Evolutionary conservation across 2,329 filamentous ascomycete species (phyloP), one percentile per base, ranked within the genome.

Genomic region (Ophiostoma populinum): DNA sequence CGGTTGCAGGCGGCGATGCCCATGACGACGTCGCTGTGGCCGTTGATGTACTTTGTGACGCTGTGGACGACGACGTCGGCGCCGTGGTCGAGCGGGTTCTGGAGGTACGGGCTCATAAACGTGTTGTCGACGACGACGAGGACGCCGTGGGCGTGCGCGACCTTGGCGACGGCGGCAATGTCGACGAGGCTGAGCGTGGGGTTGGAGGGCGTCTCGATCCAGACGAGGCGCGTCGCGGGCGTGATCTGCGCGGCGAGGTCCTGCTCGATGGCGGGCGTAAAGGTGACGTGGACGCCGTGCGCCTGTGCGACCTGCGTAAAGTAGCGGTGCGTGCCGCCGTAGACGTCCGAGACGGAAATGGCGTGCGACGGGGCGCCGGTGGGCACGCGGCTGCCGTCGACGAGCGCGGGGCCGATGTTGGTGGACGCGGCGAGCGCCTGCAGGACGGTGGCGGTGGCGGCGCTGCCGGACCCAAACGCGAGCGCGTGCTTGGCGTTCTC

Each of bases 121-220:
- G 90, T 98, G 64, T 98, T 98, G 64, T 98, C 90, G 27, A 98
- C 90, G n/a, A 98, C 90, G 28, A 98, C 90, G 52, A 82, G 66
- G 49, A 95, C 82, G 42, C 86, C 87, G 51, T 82, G 80, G 48
- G 77, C 65, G 56, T 95, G 90, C 13, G 90, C 90, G 37, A 79
- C 68, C 19, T 72, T 73, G 19, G 80, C 78, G 26, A 98, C 80
- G 35, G 81, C 77, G 47, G 80, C 68, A 52, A 98, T 93, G 58
- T 98, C 87, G 44, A 95, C 87, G 32, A 98, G 69, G 19, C 80
- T 75, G 38, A 98, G 67, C 6, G 90, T 98, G 1, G 90, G 90
- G 62, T 98, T 98, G 48, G 80, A 90, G 17, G 90, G 90, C 8
- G 74, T 78, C 62, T 98, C 85, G 51, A 98, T 95, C 90, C 90